Base-by-base conservation (phyloP, 208 protist species). In the Crithidia fasciculata region DNA sequence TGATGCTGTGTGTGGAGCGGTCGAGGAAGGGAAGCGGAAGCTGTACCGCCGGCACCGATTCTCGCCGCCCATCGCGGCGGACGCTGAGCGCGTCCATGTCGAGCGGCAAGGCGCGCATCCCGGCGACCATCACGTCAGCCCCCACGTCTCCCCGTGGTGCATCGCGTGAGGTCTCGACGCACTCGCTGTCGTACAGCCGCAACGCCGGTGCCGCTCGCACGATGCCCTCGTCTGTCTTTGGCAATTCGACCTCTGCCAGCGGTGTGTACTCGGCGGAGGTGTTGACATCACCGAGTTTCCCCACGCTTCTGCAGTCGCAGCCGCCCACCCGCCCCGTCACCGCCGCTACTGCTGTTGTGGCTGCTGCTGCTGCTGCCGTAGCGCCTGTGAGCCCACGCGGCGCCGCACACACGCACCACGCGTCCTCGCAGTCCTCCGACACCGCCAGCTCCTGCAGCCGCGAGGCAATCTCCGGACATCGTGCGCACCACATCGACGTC, bases 351-450 rank as follows among this genome's bases (percentile, higher is more conserved):
- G 49, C 62, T 37, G 15, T 2, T 37, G 62, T 36, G 3, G 40
- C 40, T 47, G 52, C 13, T 4, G 52, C 28, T 0, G 40, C 64
- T 12, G 15, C 16, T 15, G 16, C 7, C 9, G 52, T 16, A 10
- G 52, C n/a, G 36, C 5, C 12, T 2, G 12, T 36, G 18, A 59
- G 36, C 49, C 47, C 62, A 8, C 47, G 62, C 4, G 45, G 9
- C 12, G 6, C 4, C n/a, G 6, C n/a, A 2, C 19, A n/a, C 49
- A 0, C 47, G 1, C n/a, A 36, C 37, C 16, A 6, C 8, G 39
- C 45, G 16, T 69, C 64, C 19, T 59, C 64, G 39, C 36, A n/a
- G 16, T 69, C 64, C 18, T 69, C 64, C 2, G 64, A 69, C 50
- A 69, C 64, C 3, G 13, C 49, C 39, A 69, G 12, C 52, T 69